phyloP scores from a whole-genome alignment of 1,139 yeast genomes.

The Pichia sp. region DNA sequence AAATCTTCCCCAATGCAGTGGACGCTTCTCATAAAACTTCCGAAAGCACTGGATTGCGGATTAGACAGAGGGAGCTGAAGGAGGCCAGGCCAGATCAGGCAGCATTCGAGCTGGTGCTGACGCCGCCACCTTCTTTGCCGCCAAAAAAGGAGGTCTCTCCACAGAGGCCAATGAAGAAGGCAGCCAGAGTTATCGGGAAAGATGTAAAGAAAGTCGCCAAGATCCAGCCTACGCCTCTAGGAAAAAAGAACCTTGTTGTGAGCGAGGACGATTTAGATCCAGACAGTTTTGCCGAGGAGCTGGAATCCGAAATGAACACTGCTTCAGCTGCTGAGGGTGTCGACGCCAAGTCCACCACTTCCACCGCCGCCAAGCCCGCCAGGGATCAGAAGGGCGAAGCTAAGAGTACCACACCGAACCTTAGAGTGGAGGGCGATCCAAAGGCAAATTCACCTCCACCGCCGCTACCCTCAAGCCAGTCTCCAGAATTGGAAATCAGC shows the following conservation, averaged over 20 bases:
- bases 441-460: no score
- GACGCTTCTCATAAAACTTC: neutral
- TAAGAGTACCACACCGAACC: no score
- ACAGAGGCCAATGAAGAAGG: neutral
- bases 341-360: neutral
- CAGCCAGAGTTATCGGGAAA: neutral
- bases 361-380: no score
- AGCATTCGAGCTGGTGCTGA: constrained; percentile 9
- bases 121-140: constrained; percentile 3
- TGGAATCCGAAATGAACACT: constrained; percentile 27
- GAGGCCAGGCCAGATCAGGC: constrained; percentile 12
- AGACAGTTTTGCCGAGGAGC: constrained; percentile 26
- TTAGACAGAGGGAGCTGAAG: constrained; percentile 6
- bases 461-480: no score
- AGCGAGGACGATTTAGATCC: constrained; percentile 30
- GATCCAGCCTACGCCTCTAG: neutral
- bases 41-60: neutral
- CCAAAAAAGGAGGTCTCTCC: neutral
- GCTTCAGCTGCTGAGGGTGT: neutral
- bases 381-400: no score
- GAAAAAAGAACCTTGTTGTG: neutral
- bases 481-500: no score
- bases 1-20: neutral
- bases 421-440: no score
- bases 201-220: neutral